These are phyloP conservation scores for Stachybotrys echinatus DNA, from an alignment of 2,329 filamentous ascomycete species.

Conservation along the genomic window DNA sequence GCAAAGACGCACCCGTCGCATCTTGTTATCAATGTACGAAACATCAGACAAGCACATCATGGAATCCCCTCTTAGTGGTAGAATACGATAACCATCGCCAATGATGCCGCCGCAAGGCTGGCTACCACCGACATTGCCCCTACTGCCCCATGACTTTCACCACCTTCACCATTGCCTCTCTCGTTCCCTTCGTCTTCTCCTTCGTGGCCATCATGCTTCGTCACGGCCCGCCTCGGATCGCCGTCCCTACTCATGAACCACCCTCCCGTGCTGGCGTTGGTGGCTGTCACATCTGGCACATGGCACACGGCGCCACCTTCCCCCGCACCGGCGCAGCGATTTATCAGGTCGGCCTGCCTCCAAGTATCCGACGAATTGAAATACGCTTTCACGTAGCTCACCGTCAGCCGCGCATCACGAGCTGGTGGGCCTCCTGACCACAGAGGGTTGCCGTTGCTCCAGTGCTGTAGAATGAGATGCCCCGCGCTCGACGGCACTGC, in stretches of 20 bases:
- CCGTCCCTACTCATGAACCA: slow-evolving; percentile 9
- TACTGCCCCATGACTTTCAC: too few relatives aligned
- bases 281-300: slow-evolving; percentile 13
- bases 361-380: slow-evolving; percentile 61
- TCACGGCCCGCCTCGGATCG: neutral
- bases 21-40: too few relatives aligned
- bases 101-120: neutral
- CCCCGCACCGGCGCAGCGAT: slow-evolving; percentile 9
- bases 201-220: neutral
- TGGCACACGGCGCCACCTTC: slow-evolving; percentile 13
- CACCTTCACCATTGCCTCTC: neutral
- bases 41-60: too few relatives aligned
- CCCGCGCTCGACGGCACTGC: slow-evolving; percentile 57
- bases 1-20: too few relatives aligned
- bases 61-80: too few relatives aligned
- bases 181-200: neutral
- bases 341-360: slow-evolving; percentile 6
- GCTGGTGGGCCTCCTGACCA: slow-evolving; percentile 70
- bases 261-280: slow-evolving; percentile 16
- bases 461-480: slow-evolving; percentile 66
- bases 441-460: slow-evolving; percentile 68
- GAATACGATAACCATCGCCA: neutral
- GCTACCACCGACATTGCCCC: neutral
- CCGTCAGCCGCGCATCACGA: slow-evolving; percentile 54
- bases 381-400: slow-evolving; percentile 71